Evolutionary conservation across 106 monocot genomes (phyloP), one percentile per base, ranked within the genome.

Genomic region (Phalaenopsis aphrodite): DNA sequence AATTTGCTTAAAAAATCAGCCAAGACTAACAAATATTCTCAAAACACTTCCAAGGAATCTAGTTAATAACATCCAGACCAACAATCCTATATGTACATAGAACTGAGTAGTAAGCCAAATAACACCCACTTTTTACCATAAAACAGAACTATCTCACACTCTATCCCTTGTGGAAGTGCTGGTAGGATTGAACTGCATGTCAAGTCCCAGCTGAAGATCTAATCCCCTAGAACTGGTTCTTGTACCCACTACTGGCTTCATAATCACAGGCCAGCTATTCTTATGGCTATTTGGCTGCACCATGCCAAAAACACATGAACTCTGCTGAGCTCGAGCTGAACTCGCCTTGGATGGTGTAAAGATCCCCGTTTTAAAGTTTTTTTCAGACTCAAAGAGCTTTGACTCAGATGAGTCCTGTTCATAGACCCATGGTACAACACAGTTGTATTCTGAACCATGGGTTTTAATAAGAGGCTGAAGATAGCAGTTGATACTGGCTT

Each of bases 381-480:
- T 43, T 39, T 74, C 41, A 1, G 41, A 24, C 30, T 48, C 76
- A 30, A 49, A 49, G 10, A 76, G 23, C 48, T 21, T 23, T 8
- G 76, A 45, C 48, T 49, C 24, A 8, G 48, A 42, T 38, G 0
- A 10, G 14, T 42, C 42, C 5, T 11, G 42, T 23, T 49, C 48
- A 30, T 49, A 23, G 23, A 76, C 48, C 49, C 49, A 49, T 49
- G 76, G 76, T n/a, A 49, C 24, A 42, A 74, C 18, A 45, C 45
- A 43, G 1, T 39, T 43, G 76, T 76, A 30, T 3, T 49, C 76
- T 12, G 76, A 49, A 14, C 75, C 55, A 52, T 90, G 86, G 55
- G 79, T 84, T 41, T 67, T 79, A 86, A 91, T 77, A 24, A 91
- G 81, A 36, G 91, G 88, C 80, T 85, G 84, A 48, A 88, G 78